A percentile compares a stretch with the other conserved stretches of the same genome.
Evolutionary conservation across 2,329 filamentous ascomycete species (phyloP).

Genomic region (Neodidymelliopsis sp.): DNA sequence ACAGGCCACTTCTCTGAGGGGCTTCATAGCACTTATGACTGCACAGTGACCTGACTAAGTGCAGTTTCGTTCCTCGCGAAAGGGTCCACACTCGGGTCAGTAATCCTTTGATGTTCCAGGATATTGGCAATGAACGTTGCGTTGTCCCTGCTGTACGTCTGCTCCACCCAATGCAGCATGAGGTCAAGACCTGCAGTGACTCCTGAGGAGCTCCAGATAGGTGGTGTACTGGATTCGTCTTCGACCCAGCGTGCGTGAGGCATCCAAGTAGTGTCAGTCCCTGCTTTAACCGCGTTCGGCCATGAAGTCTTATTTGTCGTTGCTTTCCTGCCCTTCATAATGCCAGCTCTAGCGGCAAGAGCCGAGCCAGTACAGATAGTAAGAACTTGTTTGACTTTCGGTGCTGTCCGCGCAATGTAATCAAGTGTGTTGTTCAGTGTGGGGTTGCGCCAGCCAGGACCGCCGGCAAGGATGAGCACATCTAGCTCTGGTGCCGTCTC

Average conservation of each 20-base stretch:
- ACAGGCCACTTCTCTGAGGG: neutral
- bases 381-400: slow-evolving; percentile 62
- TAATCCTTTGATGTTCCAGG: slow-evolving; percentile 66
- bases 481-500: slow-evolving; percentile 61
- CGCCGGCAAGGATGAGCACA: slow-evolving; percentile 71
- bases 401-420: slow-evolving; percentile 58
- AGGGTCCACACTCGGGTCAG: slow-evolving; percentile 60
- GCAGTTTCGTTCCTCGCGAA: slow-evolving; percentile 54
- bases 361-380: slow-evolving; percentile 71
- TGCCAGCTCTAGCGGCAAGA: slow-evolving; percentile 64
- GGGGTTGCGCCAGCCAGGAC: slow-evolving; percentile 55
- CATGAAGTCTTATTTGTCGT: slow-evolving; percentile 53
- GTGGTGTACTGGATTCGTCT: slow-evolving; percentile 60
- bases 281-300: slow-evolving; percentile 52
- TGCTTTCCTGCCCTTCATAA: slow-evolving; percentile 62
- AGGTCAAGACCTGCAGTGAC: slow-evolving; percentile 68
- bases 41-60: neutral
- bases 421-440: slow-evolving; percentile 48
- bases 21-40: neutral
- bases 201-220: slow-evolving; percentile 69
- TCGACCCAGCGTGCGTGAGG: slow-evolving; percentile 67
- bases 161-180: slow-evolving; percentile 62
- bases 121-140: slow-evolving; percentile 58
- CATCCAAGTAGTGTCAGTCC: slow-evolving; percentile 65
- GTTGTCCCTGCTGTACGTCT: slow-evolving; percentile 61